These are phyloP conservation scores for Ganoderma boninense DNA, from an alignment of 1,284 basidiomycete genomes.

Conservation along the genomic window DNA sequence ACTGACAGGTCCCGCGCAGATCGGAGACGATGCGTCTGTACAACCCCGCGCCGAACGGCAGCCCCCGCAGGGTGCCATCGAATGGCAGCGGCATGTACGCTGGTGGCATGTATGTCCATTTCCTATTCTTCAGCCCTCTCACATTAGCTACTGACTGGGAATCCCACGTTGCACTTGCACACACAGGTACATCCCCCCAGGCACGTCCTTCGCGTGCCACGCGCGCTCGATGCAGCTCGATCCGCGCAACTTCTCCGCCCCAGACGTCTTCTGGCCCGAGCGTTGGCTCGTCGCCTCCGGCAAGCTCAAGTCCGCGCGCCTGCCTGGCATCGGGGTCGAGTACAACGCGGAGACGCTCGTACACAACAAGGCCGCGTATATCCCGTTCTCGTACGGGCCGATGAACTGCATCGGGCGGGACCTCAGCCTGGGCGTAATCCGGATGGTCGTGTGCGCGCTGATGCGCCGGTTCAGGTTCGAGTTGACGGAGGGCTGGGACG, in stretches of 20 bases:
- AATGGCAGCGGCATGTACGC: not conserved
- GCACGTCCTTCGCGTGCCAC: slow-evolving; percentile 3
- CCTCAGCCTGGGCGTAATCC: not conserved
- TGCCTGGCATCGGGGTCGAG: not conserved
- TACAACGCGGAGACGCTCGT: not conserved
- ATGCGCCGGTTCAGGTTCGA: not conserved
- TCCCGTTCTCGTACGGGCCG: slow-evolving; percentile 1
- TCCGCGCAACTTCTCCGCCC: not conserved
- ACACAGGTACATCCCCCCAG: not conserved
- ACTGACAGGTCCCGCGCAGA: not conserved
- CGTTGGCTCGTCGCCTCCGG: not conserved
- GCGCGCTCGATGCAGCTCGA: not conserved
- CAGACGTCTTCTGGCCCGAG: not conserved
- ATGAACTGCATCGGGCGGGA: not conserved
- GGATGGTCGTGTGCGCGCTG: not conserved
- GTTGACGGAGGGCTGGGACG: not conserved
- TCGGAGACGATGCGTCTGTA: not conserved
- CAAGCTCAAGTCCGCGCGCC: not conserved
- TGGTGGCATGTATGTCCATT: not conserved
- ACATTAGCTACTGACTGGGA: not conserved
- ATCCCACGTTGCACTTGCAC: not conserved
- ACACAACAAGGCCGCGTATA: not conserved
- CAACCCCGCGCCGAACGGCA: not conserved
- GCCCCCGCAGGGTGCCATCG: not conserved
- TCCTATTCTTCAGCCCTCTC: too few relatives aligned